phyloP scores from a whole-genome alignment of 2,329 filamentous ascomycete genomes.

The Colletotrichum tropicicola region DNA sequence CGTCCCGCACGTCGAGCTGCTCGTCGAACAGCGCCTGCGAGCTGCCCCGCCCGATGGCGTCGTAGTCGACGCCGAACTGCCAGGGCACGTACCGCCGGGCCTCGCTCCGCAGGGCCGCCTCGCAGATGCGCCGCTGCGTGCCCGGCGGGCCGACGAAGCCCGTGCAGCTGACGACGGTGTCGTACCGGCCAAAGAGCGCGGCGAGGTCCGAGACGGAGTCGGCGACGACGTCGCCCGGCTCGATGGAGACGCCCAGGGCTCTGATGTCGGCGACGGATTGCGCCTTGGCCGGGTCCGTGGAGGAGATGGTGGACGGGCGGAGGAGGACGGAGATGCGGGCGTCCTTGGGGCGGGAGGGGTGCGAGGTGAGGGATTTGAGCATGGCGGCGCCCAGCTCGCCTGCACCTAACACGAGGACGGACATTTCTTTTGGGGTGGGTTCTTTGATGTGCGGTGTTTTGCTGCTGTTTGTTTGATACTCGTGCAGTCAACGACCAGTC shows the following conservation, averaged over 20 bases:
- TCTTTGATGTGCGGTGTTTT: background rate
- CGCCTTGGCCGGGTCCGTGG: conserved; percentile 46
- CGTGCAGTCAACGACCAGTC: too few species aligned
- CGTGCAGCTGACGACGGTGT: conserved; percentile 67
- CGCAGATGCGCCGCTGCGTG: conserved; percentile 65
- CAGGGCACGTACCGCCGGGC: conserved; percentile 70
- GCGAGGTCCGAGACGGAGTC: conserved; percentile 48
- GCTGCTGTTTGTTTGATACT: too few species aligned
- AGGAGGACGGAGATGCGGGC: conserved; percentile 62
- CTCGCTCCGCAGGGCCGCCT: conserved; percentile 61
- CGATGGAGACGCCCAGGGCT: conserved; percentile 48
- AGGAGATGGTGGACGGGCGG: conserved; percentile 55
- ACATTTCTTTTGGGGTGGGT: conserved; percentile 9
- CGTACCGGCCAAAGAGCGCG: conserved; percentile 52
- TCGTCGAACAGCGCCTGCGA: conserved; percentile 74
- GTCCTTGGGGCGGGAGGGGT: conserved; percentile 48
- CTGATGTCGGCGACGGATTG: conserved; percentile 43
- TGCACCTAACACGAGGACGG: conserved; percentile 70
- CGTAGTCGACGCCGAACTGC: conserved; percentile 81
- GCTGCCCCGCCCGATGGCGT: conserved; percentile 65
- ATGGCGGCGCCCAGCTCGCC: conserved; percentile 71
- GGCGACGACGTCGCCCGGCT: conserved; percentile 54
- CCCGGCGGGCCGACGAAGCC: conserved; percentile 66
- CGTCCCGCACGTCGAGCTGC: conserved; percentile 66
- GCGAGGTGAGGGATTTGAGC: conserved; percentile 56